Percentiles rank a stretch among this genome's conserved stretches.
phyloP scores from a whole-genome alignment of 495 filamentous ascomycete species.

The Penicillium turbatum region DNA sequence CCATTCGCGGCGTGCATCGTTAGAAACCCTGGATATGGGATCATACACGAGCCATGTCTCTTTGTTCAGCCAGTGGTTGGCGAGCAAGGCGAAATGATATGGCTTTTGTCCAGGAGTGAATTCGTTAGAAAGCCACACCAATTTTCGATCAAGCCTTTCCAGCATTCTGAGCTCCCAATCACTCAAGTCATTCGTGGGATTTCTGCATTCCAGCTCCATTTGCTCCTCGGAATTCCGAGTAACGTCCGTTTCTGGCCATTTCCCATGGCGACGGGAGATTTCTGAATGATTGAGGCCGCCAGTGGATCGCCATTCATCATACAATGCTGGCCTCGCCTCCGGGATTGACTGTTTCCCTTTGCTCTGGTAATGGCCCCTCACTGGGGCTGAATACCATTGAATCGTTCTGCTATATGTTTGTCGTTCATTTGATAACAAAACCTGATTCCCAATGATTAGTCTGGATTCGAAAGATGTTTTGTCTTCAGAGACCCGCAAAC shows the following conservation, averaged over 20 bases:
- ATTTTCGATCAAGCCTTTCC: constrained; percentile 33
- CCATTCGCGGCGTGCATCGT: constrained; percentile 28
- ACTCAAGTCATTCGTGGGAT: constrained; percentile 16
- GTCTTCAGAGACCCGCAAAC: background rate
- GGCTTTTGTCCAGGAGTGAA: constrained; percentile 38
- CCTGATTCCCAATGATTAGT: background rate
- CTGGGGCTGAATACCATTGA: constrained; percentile 14
- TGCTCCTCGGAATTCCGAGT: background rate
- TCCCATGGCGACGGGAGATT: background rate
- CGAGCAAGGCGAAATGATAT: constrained; percentile 40
- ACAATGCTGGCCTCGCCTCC: background rate
- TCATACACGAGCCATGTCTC: constrained; percentile 41
- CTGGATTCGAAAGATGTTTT: background rate
- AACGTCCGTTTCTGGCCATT: background rate
- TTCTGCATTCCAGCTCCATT: background rate
- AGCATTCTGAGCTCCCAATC: constrained; percentile 39
- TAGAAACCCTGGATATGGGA: constrained; percentile 34
- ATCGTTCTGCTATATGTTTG: background rate
- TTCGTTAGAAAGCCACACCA: constrained; percentile 40
- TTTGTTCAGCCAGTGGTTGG: constrained; percentile 44
- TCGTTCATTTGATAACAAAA: background rate
- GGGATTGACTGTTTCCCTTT: background rate
- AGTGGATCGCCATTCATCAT: background rate
- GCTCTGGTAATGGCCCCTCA: background rate
- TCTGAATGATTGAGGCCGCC: background rate